phyloP scores from a whole-genome alignment of 2,329 filamentous ascomycete species.

The Paraphaeosphaeria sporulosa region DNA sequence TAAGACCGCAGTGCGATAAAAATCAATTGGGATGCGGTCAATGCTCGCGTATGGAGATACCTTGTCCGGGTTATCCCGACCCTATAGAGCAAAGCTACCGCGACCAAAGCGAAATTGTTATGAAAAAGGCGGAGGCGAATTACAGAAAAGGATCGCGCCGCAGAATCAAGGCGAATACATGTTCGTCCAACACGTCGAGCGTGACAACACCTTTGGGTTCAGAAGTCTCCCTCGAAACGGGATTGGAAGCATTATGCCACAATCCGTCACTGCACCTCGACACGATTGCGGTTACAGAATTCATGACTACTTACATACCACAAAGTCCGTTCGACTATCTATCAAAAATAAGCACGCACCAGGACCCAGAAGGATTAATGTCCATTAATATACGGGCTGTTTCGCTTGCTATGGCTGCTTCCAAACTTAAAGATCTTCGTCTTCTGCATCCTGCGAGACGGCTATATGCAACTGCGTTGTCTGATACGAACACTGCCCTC shows the following conservation, averaged over 20 bases:
- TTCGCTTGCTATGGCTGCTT: conserved; percentile 22
- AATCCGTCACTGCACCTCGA: conserved; percentile 1
- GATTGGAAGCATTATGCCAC: not conserved
- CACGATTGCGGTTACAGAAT: conserved; percentile 18
- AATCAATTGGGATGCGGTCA: conserved; percentile 20
- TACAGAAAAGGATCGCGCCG: conserved; percentile 7
- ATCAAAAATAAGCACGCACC: conserved; percentile 12
- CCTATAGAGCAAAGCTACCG: conserved; percentile 23
- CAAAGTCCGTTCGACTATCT: conserved; percentile 31
- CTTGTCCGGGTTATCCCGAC: conserved; percentile 27
- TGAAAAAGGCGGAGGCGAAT: conserved; percentile 19
- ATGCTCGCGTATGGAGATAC: conserved; percentile 21
- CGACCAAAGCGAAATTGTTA: conserved; percentile 22
- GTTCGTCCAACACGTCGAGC: not conserved
- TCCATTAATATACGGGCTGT: conserved; percentile 19
- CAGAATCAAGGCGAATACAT: not conserved
- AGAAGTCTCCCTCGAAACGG: not conserved
- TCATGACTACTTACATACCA: conserved; percentile 26
- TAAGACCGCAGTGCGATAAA: conserved; percentile 20
- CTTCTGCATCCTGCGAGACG: conserved; percentile 19
- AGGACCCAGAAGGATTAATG: not conserved
- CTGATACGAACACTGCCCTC: conserved; percentile 20
- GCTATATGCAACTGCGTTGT: conserved; percentile 19
- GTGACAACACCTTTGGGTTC: too few species aligned
- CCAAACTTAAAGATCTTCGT: conserved; percentile 11